Base-by-base conservation (phyloP, 1,284 basidiomycete genomes). In the Cryptococcus hybrid region DNA sequence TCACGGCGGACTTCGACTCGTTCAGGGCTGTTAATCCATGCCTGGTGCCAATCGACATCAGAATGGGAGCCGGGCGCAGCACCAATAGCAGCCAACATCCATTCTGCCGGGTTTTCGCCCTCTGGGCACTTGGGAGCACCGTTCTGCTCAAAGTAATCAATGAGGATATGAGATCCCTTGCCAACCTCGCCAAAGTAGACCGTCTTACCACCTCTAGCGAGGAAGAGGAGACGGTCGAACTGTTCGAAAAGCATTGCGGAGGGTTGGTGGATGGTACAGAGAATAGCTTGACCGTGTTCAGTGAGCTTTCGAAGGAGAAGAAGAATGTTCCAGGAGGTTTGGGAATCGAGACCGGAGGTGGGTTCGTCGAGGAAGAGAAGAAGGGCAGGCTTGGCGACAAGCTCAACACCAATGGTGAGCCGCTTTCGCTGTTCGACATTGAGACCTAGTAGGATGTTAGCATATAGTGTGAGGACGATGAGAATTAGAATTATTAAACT, bases 271-370 rank as follows among this genome's bases (percentile, higher is more conserved):
- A 79, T 74, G 30, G 78, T 81, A 62, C 77, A 79, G 11, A 80
- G 71, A 56, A 78, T 77, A 12, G 90, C 89, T 75, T 93, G 90
- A 4, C 93, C 92, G 69, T 86, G 85, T 63, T 88, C 84, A 4
- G 90, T 89, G 37, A 94, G 83, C 71, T 91, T 91, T 30, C 87
- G 83, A 51, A 94, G 80, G 70, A 93, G 87, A 1, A 83, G 80
- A 52, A 91, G 82, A 66, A 94, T 90, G 11, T 87, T 87, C 87
- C 88, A 92, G 0, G 92, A 90, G 51, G 86, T 88, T 71, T 92
- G 90, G 3, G 89, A 90, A 71, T 94, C 91, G 35, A 94, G 80
- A 43, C 92, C 91, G 11, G 88, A 90, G 0, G 77, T 77, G 9
- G 78, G 79, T 58, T 92, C 89, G 65, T 91, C 89, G 58, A 90